Percentiles rank a stretch among this genome's conserved stretches.
Conservation (phyloP, 2,329 filamentous ascomycete species). For the Xylariomycetidae sp. region DNA sequence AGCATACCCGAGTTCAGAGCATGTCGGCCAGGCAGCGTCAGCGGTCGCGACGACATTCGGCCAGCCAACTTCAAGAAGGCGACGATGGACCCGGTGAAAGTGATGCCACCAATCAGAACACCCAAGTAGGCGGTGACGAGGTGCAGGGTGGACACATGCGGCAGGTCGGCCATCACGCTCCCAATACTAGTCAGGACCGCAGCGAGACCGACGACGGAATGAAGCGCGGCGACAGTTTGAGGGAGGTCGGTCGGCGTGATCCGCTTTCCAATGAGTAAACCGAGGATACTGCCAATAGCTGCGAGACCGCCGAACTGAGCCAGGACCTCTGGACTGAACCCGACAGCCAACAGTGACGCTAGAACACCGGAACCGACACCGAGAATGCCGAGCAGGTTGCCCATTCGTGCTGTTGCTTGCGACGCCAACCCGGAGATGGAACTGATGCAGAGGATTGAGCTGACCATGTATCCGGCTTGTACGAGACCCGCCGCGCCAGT, state of each 20-base stretch:
- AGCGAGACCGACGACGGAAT: slow-evolving; percentile 84
- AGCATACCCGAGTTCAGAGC: slow-evolving; percentile 69
- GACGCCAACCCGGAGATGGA: slow-evolving; percentile 78
- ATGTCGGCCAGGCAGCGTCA: slow-evolving; percentile 67
- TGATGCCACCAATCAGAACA: slow-evolving; percentile 80
- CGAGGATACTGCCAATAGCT: slow-evolving; percentile 58
- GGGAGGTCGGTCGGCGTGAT: slow-evolving; percentile 86
- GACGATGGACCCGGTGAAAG: slow-evolving; percentile 85
- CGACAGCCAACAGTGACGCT: slow-evolving; percentile 74
- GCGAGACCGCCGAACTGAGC: slow-evolving; percentile 76
- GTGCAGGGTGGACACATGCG: slow-evolving; percentile 68
- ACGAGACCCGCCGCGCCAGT: slow-evolving; percentile 80
- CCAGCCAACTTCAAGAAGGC: slow-evolving; percentile 84
- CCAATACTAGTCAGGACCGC: slow-evolving; percentile 85
- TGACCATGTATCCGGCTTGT: slow-evolving; percentile 81
- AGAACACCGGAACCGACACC: slow-evolving; percentile 79
- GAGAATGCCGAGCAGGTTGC: slow-evolving; percentile 80
- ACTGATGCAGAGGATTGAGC: slow-evolving; percentile 77
- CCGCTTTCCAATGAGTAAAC: slow-evolving; percentile 72
- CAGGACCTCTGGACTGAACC: slow-evolving; percentile 72
- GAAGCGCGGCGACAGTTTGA: slow-evolving; percentile 81
- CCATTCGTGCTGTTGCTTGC: slow-evolving; percentile 75
- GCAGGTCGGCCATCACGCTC: slow-evolving; percentile 70
- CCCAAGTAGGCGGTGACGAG: slow-evolving; percentile 82
- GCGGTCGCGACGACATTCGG: slow-evolving; percentile 72